These are phyloP conservation scores for Asterophora lycoperdoides DNA, from an alignment of 768 basidiomycete species.

Conservation along the genomic window DNA sequence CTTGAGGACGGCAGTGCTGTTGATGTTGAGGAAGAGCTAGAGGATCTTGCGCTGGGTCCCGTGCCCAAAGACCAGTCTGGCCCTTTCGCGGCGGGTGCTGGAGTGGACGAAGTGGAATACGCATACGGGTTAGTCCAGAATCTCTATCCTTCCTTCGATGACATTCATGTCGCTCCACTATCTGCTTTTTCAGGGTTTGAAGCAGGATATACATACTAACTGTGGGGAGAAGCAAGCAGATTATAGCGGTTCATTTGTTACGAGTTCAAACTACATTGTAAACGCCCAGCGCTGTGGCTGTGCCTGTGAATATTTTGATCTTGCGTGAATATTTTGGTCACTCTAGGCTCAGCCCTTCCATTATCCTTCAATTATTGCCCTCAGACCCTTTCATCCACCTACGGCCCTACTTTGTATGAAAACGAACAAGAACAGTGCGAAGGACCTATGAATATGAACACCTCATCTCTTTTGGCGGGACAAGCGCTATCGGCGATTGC, in stretches of 20 bases:
- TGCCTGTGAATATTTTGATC: too few relatives aligned
- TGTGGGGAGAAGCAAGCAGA: too few relatives aligned
- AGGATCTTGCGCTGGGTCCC: slow-evolving; percentile 68
- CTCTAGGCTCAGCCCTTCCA: neutral
- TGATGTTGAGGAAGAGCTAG: slow-evolving; percentile 69
- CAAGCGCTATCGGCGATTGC: slow-evolving; percentile 16
- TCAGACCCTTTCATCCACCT: too few relatives aligned
- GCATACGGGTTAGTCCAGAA: slow-evolving; percentile 67
- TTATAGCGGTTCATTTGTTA: too few relatives aligned
- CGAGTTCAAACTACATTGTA: too few relatives aligned
- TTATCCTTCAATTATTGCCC: too few relatives aligned
- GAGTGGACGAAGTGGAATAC: slow-evolving; percentile 89
- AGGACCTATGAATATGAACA: neutral
- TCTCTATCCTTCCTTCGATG: slow-evolving; percentile 1
- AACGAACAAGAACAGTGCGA: neutral
- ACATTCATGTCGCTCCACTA: neutral
- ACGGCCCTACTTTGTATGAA: neutral
- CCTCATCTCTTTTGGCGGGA: neutral
- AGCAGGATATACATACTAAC: too few relatives aligned
- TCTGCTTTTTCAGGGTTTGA: slow-evolving; percentile 1
- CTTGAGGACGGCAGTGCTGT: slow-evolving; percentile 74
- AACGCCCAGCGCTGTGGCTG: too few relatives aligned
- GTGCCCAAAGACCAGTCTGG: slow-evolving; percentile 69
- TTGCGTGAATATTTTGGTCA: neutral
- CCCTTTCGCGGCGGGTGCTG: slow-evolving; percentile 74